Evolutionary conservation across 805 yeast species (phyloP).

Genomic region (Brettanomyces custersianus): DNA sequence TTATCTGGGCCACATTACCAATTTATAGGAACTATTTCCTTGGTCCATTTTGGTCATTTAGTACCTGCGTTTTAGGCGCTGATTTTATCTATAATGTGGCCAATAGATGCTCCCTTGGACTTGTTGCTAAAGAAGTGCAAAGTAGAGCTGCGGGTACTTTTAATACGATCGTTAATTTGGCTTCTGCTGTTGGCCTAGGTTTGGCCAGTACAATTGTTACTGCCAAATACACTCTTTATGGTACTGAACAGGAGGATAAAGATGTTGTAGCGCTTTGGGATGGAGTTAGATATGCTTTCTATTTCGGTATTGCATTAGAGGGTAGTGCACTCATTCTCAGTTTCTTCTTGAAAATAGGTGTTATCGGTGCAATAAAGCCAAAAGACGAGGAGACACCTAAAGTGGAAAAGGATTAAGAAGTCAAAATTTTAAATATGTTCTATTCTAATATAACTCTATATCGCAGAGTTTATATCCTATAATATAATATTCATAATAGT

Average conservation of each 20-base stretch:
- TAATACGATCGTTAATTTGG: slow-evolving; percentile 33
- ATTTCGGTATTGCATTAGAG: slow-evolving; percentile 29
- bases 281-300: slow-evolving; percentile 29
- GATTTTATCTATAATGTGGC: slow-evolving; percentile 38
- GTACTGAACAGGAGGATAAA: slow-evolving; percentile 17
- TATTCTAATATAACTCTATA: not conserved
- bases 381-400: not conserved
- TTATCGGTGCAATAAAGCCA: slow-evolving; percentile 16
- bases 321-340: slow-evolving; percentile 23
- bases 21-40: slow-evolving; percentile 30
- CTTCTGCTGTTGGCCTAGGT: slow-evolving; percentile 34
- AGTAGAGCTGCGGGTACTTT: slow-evolving; percentile 41
- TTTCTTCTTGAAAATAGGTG: slow-evolving; percentile 29
- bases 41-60: slow-evolving; percentile 36
- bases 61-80: slow-evolving; percentile 35
- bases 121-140: slow-evolving; percentile 31
- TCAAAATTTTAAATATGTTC: not conserved
- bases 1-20: slow-evolving; percentile 34
- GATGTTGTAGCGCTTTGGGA: slow-evolving; percentile 21
- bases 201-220: slow-evolving; percentile 31
- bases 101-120: slow-evolving; percentile 32
- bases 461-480: no score
- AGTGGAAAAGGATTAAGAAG: not conserved
- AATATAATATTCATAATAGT: no score
- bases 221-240: slow-evolving; percentile 24